Evolutionary conservation across 208 protist species (phyloP).

Genomic region (Acanthamoeba quina): DNA sequence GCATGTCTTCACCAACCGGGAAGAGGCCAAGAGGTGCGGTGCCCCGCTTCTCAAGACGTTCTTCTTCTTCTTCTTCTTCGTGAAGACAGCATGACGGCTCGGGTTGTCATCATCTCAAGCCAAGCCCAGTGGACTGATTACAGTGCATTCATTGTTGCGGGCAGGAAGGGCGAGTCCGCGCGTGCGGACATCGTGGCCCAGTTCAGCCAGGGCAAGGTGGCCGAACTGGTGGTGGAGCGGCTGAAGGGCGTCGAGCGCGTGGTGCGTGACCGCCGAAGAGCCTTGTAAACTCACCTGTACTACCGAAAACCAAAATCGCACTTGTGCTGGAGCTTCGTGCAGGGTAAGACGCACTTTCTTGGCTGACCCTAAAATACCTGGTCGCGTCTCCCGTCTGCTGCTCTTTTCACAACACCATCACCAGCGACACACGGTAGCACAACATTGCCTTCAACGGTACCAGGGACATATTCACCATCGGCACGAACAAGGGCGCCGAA

Average conservation of each 20-base stretch:
- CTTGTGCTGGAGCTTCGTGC: too few relatives aligned
- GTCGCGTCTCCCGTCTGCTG: too few relatives aligned
- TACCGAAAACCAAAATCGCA: too few relatives aligned
- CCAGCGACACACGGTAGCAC: too few relatives aligned
- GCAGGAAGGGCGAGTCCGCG: conserved; percentile 45
- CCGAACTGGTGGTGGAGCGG: neutral
- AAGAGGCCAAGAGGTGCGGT: conserved; percentile 30
- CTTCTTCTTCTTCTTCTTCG: neutral
- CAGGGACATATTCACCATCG: too few relatives aligned
- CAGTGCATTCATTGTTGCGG: neutral
- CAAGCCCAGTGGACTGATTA: neutral
- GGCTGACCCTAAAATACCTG: too few relatives aligned
- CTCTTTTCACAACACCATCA: too few relatives aligned
- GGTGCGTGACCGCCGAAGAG: conserved; percentile 15
- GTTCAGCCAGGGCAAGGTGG: conserved; percentile 38
- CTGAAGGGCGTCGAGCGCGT: conserved; percentile 2
- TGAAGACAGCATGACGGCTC: too few relatives aligned
- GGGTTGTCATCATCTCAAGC: neutral
- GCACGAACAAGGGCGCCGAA: too few relatives aligned
- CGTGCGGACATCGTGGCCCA: conserved; percentile 38
- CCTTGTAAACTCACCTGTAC: too few relatives aligned
- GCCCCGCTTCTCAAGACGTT: neutral
- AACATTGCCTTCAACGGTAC: too few relatives aligned
- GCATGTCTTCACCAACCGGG: conserved; percentile 49
- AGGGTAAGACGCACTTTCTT: too few relatives aligned